phyloP scores from a whole-genome alignment of 1,284 basidiomycete species.

The Afroboletus lepidellus region DNA sequence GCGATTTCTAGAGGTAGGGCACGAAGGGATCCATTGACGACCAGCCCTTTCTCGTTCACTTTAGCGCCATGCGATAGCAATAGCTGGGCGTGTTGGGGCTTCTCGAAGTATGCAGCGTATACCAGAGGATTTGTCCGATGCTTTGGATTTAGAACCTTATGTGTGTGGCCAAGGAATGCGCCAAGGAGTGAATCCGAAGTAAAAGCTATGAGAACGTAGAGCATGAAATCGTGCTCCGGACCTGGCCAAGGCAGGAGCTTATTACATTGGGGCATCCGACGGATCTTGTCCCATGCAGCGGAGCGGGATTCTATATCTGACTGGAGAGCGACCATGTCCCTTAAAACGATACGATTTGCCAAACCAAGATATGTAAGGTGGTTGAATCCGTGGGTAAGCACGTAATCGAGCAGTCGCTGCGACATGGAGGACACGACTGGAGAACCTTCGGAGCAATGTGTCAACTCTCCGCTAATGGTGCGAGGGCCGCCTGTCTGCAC shows the following conservation, averaged over 20 bases:
- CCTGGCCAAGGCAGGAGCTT: not conserved
- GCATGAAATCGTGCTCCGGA: slow-evolving; percentile 5
- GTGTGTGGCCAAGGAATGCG: not conserved
- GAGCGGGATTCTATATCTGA: not conserved
- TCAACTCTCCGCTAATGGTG: not conserved
- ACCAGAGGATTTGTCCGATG: slow-evolving; percentile 4
- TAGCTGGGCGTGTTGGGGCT: not conserved
- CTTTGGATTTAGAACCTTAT: not conserved
- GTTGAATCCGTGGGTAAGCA: slow-evolving; percentile 4
- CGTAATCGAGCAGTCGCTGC: slow-evolving; percentile 4
- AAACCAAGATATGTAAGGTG: slow-evolving; percentile 4
- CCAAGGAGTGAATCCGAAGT: slow-evolving; percentile 3
- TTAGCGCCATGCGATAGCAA: slow-evolving; percentile 2
- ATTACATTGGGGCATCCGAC: not conserved
- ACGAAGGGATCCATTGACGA: not conserved
- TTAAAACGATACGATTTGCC: not conserved
- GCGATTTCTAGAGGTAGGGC: slow-evolving; percentile 7
- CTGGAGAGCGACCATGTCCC: slow-evolving; percentile 1
- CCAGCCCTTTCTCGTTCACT: slow-evolving; percentile 6
- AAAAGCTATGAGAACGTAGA: slow-evolving; percentile 5
- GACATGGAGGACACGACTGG: not conserved
- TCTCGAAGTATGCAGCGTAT: slow-evolving; percentile 9
- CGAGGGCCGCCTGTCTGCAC: too few relatives aligned
- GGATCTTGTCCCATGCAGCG: not conserved
- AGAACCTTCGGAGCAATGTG: not conserved